phyloP scores from a whole-genome alignment of 495 filamentous ascomycete species.

The Saxophila tyrrhenica region DNA sequence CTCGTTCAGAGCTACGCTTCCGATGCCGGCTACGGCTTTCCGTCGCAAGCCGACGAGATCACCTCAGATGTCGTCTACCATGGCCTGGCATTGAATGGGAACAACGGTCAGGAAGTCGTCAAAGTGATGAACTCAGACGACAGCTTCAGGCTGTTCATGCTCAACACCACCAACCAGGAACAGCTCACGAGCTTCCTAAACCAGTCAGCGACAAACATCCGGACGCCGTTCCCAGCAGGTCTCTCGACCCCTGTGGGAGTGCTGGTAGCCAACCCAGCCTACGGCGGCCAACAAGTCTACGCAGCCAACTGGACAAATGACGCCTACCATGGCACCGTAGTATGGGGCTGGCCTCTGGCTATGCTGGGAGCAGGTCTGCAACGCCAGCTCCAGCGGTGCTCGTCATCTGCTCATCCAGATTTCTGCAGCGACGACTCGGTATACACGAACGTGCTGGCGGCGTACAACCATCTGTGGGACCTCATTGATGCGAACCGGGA shows the following conservation, averaged over 20 bases:
- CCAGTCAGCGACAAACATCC: constrained; percentile 43
- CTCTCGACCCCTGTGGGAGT: constrained; percentile 46
- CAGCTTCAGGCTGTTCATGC: constrained; percentile 51
- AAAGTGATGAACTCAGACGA: constrained; percentile 54
- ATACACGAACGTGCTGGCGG: constrained; percentile 38
- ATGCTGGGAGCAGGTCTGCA: constrained; percentile 51
- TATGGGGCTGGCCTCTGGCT: constrained; percentile 55
- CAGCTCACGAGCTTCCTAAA: constrained; percentile 48
- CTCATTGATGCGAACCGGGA: constrained; percentile 42
- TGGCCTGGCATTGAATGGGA: constrained; percentile 44
- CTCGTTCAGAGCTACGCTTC: constrained; percentile 40
- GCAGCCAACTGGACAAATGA: constrained; percentile 42
- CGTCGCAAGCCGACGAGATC: constrained; percentile 33
- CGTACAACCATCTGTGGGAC: constrained; percentile 52
- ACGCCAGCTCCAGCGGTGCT: constrained; percentile 26
- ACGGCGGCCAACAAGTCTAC: constrained; percentile 34
- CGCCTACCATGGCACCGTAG: constrained; percentile 54
- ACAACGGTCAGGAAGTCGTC: constrained; percentile 40
- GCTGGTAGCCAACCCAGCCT: constrained; percentile 53
- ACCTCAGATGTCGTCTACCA: constrained; percentile 41
- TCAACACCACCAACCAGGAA: constrained; percentile 47
- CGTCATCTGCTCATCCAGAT: constrained; percentile 33
- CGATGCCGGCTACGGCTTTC: constrained; percentile 33
- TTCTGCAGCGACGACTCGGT: constrained; percentile 42
- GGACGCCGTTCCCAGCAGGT: constrained; percentile 47